Conservation (phyloP, 106 monocot genomes). For the Chionographis japonica region DNA sequence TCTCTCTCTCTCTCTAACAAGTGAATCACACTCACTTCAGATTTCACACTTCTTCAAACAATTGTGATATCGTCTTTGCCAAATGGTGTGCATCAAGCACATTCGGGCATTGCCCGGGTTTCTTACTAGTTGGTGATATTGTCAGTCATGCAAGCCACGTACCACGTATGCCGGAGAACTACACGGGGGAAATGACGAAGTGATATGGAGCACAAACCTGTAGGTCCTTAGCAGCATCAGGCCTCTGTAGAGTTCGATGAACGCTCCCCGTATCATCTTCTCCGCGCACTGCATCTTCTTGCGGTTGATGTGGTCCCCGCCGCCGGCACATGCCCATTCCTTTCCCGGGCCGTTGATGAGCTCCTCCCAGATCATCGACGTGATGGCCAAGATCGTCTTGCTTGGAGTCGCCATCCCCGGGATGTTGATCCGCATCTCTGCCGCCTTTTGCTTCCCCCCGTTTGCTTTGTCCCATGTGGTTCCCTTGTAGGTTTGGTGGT, state of each 20-base stretch:
- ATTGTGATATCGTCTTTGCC: too few relatives aligned
- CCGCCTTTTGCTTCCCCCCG: slow-evolving; percentile 46
- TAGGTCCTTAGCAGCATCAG: slow-evolving; percentile 81
- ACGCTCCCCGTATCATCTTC: slow-evolving; percentile 84
- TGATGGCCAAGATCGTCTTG: slow-evolving; percentile 52
- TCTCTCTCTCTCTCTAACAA: too few relatives aligned
- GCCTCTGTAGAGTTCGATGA: slow-evolving; percentile 79
- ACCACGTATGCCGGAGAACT: too few relatives aligned
- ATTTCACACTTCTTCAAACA: too few relatives aligned
- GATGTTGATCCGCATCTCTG: slow-evolving; percentile 83
- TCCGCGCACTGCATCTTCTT: slow-evolving; percentile 93
- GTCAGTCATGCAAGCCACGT: too few relatives aligned
- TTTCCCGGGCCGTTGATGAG: slow-evolving; percentile 61
- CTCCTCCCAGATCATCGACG: slow-evolving; percentile 83
- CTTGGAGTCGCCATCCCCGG: slow-evolving; percentile 63
- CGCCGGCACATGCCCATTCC: slow-evolving; percentile 34
- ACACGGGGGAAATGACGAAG: too few relatives aligned
- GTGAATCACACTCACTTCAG: too few relatives aligned
- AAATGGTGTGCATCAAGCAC: too few relatives aligned
- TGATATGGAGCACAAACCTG: slow-evolving; percentile 29
- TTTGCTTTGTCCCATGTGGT: slow-evolving; percentile 35
- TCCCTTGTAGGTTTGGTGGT: too few relatives aligned
- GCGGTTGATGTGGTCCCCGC: slow-evolving; percentile 53
- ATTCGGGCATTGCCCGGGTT: too few relatives aligned
- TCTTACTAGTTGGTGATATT: too few relatives aligned